Percentiles rank a stretch among this genome's conserved stretches.
phyloP scores from a whole-genome alignment of 768 basidiomycete species.

The Omphalotus guepiniiformis region DNA sequence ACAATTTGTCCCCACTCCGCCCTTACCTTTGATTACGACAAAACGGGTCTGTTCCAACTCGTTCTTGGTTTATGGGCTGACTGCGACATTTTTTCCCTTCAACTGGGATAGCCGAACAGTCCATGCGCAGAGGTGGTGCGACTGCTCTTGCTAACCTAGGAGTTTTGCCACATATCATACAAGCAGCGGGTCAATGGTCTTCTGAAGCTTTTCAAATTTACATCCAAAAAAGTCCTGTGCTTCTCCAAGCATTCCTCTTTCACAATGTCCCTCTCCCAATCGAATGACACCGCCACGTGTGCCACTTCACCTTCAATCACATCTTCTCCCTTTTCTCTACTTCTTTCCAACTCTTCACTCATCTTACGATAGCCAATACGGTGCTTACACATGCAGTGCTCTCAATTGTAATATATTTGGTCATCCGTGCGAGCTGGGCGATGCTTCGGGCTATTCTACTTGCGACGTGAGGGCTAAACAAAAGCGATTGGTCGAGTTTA shows the following conservation, averaged over 20 bases:
- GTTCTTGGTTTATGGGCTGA: constrained; percentile 4
- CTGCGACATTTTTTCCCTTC: constrained; percentile 9
- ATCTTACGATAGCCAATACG: no score
- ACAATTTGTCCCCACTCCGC: constrained; percentile 2
- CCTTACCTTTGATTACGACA: constrained; percentile 9
- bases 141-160: constrained; percentile 27
- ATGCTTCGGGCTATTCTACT: no score
- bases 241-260: not conserved
- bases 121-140: constrained; percentile 30
- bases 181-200: constrained; percentile 29
- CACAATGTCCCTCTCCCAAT: no score
- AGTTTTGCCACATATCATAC: constrained; percentile 22
- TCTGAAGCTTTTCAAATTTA: constrained; percentile 29
- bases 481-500: no score
- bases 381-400: no score
- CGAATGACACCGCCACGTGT: no score
- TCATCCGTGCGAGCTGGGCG: no score
- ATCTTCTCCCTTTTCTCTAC: no score
- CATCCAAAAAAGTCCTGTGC: constrained; percentile 27
- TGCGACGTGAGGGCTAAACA: no score
- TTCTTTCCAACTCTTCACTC: no score
- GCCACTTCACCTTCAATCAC: no score
- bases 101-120: constrained; percentile 21
- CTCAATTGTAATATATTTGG: no score
- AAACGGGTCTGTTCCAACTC: constrained; percentile 1